phyloP scores from a whole-genome alignment of 2,329 filamentous ascomycete genomes.

The Neopestalotiopsis clavispora region DNA sequence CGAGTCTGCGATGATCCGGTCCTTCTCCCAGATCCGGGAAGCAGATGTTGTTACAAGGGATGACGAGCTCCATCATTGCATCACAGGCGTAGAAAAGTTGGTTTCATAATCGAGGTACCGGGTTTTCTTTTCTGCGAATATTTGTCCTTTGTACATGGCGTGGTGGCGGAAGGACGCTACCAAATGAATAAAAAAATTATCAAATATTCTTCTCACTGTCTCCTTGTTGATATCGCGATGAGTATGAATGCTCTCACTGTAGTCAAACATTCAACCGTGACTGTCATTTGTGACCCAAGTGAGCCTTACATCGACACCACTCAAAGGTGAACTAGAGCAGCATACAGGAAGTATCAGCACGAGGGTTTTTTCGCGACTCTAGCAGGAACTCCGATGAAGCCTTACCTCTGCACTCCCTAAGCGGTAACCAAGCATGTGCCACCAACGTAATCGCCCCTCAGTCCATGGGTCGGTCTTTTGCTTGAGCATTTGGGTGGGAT shows the following conservation, averaged over 20 bases:
- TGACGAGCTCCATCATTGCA: slow-evolving; percentile 58
- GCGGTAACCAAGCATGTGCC: too few species aligned
- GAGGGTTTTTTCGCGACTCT: too few species aligned
- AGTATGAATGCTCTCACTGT: background rate
- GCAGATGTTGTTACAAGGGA: slow-evolving; percentile 48
- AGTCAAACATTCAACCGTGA: too few species aligned
- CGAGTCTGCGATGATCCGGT: slow-evolving; percentile 47
- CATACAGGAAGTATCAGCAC: too few species aligned
- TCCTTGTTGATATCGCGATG: background rate
- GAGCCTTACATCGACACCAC: too few species aligned
- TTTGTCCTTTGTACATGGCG: slow-evolving; percentile 20
- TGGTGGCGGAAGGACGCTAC: slow-evolving; percentile 25
- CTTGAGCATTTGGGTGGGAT: too few species aligned
- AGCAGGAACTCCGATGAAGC: too few species aligned
- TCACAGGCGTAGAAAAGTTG: slow-evolving; percentile 52
- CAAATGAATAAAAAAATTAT: slow-evolving; percentile 11
- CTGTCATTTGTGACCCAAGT: too few species aligned
- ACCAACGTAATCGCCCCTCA: too few species aligned
- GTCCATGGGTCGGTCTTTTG: too few species aligned
- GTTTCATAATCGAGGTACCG: slow-evolving; percentile 24
- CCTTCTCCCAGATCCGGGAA: slow-evolving; percentile 37
- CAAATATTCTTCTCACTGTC: background rate
- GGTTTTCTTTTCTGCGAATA: slow-evolving; percentile 29
- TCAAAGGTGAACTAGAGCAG: too few species aligned
- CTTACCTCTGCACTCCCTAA: too few species aligned